These are phyloP conservation scores for Sporisorium graminicola DNA, from an alignment of 1,284 basidiomycete species.

Conservation along the genomic window DNA sequence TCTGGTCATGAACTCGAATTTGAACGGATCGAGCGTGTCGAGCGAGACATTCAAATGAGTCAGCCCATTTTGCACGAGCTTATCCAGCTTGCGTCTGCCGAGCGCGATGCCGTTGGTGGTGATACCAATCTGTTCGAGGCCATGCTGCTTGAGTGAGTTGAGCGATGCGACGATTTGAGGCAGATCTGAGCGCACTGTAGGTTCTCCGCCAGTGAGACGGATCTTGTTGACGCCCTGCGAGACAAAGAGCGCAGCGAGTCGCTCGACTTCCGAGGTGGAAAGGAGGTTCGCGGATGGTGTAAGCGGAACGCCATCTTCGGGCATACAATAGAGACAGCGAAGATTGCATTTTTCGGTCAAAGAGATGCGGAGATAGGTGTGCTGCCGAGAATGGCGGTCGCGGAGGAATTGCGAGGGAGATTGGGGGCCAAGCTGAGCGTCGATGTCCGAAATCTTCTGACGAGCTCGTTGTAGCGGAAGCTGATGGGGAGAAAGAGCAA, in stretches of 20 bases:
- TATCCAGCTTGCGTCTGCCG: constrained; percentile 77
- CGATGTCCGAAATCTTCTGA: constrained; percentile 37
- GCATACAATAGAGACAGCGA: constrained; percentile 92
- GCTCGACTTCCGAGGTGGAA: constrained; percentile 80
- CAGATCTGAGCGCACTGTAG: constrained; percentile 84
- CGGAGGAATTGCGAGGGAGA: constrained; percentile 37
- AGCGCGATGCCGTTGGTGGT: constrained; percentile 85
- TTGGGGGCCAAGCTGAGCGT: constrained; percentile 18
- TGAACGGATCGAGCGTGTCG: constrained; percentile 87
- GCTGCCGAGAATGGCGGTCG: constrained; percentile 69
- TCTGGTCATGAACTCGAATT: constrained; percentile 87
- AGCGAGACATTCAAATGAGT: constrained; percentile 81
- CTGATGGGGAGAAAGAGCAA: not conserved
- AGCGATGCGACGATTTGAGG: constrained; percentile 75
- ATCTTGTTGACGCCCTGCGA: constrained; percentile 84
- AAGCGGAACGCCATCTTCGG: constrained; percentile 81
- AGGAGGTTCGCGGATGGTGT: constrained; percentile 79
- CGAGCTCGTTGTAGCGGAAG: constrained; percentile 26
- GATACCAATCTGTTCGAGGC: constrained; percentile 83
- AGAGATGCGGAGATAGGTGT: constrained; percentile 87
- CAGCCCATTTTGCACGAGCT: constrained; percentile 79
- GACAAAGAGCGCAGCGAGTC: constrained; percentile 81
- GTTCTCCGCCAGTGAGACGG: constrained; percentile 87
- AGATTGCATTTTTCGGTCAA: constrained; percentile 88
- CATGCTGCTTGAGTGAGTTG: constrained; percentile 70